phyloP scores from a whole-genome alignment of 1,139 yeast species.

The Candida freyschussii region DNA sequence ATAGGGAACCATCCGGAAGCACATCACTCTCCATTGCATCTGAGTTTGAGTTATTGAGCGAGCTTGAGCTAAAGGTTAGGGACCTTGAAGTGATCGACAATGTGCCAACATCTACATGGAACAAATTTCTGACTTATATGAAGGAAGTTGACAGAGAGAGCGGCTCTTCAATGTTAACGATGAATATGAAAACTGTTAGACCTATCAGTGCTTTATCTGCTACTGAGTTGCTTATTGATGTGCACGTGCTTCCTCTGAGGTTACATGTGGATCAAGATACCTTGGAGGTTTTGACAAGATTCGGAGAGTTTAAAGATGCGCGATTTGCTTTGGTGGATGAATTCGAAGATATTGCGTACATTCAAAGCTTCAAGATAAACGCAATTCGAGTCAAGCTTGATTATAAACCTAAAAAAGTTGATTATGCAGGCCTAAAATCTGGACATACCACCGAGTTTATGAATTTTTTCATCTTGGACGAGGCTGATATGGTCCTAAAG shows the following conservation, averaged over 20 bases:
- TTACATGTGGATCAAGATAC: slow-evolving; percentile 93
- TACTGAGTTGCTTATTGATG: slow-evolving; percentile 58
- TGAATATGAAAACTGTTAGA: slow-evolving; percentile 54
- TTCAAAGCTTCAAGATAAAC: slow-evolving; percentile 63
- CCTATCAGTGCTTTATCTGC: slow-evolving; percentile 64
- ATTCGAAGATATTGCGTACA: slow-evolving; percentile 55
- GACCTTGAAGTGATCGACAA: slow-evolving; percentile 68
- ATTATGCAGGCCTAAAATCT: slow-evolving; percentile 75
- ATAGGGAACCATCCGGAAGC: slow-evolving; percentile 38
- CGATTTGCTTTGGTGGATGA: slow-evolving; percentile 56
- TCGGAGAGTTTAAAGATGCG: slow-evolving; percentile 72
- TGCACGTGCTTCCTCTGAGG: slow-evolving; percentile 66
- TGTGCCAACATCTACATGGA: slow-evolving; percentile 88
- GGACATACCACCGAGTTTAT: slow-evolving; percentile 84
- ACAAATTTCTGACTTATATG: slow-evolving; percentile 71
- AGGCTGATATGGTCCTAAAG: slow-evolving; percentile 64
- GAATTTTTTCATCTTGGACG: slow-evolving; percentile 85
- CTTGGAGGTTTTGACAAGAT: slow-evolving; percentile 73
- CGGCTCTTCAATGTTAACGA: slow-evolving; percentile 58
- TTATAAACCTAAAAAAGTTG: slow-evolving; percentile 87
- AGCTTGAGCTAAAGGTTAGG: slow-evolving; percentile 40
- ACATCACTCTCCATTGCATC: slow-evolving; percentile 22
- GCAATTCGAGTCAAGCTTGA: slow-evolving; percentile 69
- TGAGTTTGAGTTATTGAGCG: slow-evolving; percentile 45
- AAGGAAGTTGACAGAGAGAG: slow-evolving; percentile 62